Conservation (phyloP, 83 land plant species). For the Picea abies region DNA sequence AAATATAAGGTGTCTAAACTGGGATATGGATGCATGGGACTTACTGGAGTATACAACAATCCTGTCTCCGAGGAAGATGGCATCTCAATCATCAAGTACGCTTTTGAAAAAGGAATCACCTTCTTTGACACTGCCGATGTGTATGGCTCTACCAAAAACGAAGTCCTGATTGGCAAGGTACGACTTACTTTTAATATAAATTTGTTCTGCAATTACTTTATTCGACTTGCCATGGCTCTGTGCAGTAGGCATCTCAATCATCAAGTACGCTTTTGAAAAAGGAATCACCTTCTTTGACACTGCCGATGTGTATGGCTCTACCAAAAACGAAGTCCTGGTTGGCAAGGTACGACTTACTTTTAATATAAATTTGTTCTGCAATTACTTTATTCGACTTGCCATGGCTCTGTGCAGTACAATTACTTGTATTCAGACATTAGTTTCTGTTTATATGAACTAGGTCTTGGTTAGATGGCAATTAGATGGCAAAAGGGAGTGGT, state of each 20-base stretch:
- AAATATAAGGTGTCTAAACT: constrained; percentile 22
- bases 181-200: background rate
- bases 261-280: constrained; percentile 40
- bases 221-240: too few relatives aligned
- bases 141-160: constrained; percentile 49
- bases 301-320: constrained; percentile 52
- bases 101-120: constrained; percentile 53
- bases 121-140: constrained; percentile 65
- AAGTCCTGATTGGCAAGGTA: constrained; percentile 62
- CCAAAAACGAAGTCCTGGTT: constrained; percentile 48
- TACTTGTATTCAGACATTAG: too few relatives aligned
- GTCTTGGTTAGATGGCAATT: too few relatives aligned
- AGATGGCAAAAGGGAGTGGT: too few relatives aligned
- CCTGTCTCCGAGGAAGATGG: constrained; percentile 45
- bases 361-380: too few relatives aligned
- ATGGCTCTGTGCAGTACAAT: too few relatives aligned
- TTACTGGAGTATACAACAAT: constrained; percentile 27
- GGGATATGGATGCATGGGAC: constrained; percentile 38
- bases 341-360: constrained; percentile 43
- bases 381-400: too few relatives aligned
- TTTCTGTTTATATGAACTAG: too few relatives aligned
- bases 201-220: too few relatives aligned
- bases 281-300: constrained; percentile 73
- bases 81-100: constrained; percentile 40
- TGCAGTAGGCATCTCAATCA: constrained; percentile 16